phyloP scores from a whole-genome alignment of 768 basidiomycete genomes.

The Trametopsis cervina region DNA sequence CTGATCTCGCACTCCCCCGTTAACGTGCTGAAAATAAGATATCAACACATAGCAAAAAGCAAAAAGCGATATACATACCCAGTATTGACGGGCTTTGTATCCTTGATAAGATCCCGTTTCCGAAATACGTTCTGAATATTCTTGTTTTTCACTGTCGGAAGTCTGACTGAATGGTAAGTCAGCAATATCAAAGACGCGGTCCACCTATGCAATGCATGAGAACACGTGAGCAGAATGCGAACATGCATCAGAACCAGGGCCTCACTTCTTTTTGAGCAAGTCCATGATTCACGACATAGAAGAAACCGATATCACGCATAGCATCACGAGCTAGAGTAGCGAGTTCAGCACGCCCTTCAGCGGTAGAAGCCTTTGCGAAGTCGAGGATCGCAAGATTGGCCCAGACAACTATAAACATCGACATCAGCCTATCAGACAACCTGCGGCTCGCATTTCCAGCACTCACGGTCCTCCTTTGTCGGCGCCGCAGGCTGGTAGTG shows the following conservation, averaged over 20 bases:
- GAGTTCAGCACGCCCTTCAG: conserved; percentile 27
- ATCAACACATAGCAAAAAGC: background rate
- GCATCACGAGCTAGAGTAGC: conserved; percentile 26
- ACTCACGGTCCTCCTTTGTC: conserved; percentile 18
- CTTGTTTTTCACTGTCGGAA: conserved; percentile 33
- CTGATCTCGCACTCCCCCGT: conserved; percentile 35
- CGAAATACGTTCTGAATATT: conserved; percentile 32
- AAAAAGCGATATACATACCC: conserved; percentile 26
- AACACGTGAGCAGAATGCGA: background rate
- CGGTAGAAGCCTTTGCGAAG: conserved; percentile 24
- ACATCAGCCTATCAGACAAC: background rate
- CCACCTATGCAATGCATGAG: conserved; percentile 25
- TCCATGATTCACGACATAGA: conserved; percentile 47
- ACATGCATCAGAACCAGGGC: background rate
- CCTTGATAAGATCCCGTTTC: conserved; percentile 43
- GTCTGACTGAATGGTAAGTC: conserved; percentile 36
- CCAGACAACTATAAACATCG: conserved; percentile 25
- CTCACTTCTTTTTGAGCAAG: conserved; percentile 33
- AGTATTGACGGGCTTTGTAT: conserved; percentile 45
- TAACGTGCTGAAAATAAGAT: conserved; percentile 28
- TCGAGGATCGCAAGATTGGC: conserved; percentile 28
- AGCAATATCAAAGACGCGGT: conserved; percentile 42
- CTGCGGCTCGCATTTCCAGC: background rate
- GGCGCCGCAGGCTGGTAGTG: conserved; percentile 21
- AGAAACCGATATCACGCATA: conserved; percentile 31